Conservation (phyloP, 768 basidiomycete species). For the Leccinum sublutescens region DNA sequence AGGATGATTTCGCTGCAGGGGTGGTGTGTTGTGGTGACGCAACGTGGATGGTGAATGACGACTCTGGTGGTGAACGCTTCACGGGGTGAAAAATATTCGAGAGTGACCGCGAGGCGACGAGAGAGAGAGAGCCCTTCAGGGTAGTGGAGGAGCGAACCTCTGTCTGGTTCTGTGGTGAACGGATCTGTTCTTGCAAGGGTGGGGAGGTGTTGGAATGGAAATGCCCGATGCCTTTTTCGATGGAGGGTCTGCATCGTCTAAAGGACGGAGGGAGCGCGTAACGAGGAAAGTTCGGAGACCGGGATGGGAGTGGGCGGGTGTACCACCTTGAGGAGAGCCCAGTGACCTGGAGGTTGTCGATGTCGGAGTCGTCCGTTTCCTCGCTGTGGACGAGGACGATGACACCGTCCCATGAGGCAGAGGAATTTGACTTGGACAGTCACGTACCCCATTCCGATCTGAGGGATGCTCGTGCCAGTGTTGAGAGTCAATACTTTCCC, state of each 20-base stretch:
- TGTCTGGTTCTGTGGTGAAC: conserved; percentile 12
- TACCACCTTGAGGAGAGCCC: conserved; percentile 73
- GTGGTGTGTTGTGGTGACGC: conserved; percentile 4
- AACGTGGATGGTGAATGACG: conserved; percentile 23
- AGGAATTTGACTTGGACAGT: conserved; percentile 62
- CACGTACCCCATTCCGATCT: conserved; percentile 58
- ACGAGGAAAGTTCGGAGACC: conserved; percentile 53
- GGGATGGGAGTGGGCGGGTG: conserved; percentile 57
- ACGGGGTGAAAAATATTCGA: conserved; percentile 25
- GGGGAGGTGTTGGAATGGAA: conserved; percentile 73
- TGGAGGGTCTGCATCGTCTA: conserved; percentile 18
- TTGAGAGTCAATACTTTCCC: conserved; percentile 38
- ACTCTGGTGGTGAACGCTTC: conserved; percentile 31
- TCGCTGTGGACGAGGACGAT: conserved; percentile 72
- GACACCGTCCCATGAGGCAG: conserved; percentile 70
- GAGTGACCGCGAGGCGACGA: conserved; percentile 32
- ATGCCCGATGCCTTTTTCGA: conserved; percentile 45
- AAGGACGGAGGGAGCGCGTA: conserved; percentile 12
- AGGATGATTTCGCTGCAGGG: conserved; percentile 9
- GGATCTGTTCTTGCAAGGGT: conserved; percentile 41
- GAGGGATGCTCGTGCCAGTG: conserved; percentile 57
- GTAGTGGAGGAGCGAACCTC: conserved; percentile 12
- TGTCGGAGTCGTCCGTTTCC: conserved; percentile 69
- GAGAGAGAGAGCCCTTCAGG: conserved; percentile 29
- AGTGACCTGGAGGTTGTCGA: conserved; percentile 52